Conservation (phyloP, 495 filamentous ascomycete species). For the Tuber microsphaerosporum region DNA sequence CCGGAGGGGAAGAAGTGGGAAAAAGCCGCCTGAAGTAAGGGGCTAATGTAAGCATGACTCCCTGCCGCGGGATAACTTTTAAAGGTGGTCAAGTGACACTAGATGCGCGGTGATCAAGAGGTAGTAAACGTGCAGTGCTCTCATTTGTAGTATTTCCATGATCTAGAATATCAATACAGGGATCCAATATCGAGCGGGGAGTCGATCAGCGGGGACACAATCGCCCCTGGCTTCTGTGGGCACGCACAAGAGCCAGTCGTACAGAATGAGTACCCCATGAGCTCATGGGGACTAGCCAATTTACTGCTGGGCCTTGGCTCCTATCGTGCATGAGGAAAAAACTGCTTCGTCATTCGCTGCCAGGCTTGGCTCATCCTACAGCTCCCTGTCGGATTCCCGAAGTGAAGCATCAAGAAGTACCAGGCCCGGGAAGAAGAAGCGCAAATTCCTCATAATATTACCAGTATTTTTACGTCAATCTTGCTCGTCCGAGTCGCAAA, state of each 20-base stretch:
- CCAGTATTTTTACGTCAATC: background rate
- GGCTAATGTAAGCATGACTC: background rate
- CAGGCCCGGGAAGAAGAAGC: background rate
- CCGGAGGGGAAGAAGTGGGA: background rate
- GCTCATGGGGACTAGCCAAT: background rate
- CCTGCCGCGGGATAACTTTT: background rate
- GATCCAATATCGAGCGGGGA: background rate
- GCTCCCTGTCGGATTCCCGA: background rate
- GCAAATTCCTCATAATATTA: background rate
- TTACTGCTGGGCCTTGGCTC: background rate
- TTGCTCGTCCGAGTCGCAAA: background rate
- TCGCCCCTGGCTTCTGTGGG: background rate
- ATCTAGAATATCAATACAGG: background rate
- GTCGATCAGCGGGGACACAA: background rate
- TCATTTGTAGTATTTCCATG: background rate
- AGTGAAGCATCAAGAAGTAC: background rate
- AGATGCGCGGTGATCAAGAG: background rate
- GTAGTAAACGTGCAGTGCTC: background rate
- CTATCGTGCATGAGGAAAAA: background rate
- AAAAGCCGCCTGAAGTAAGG: background rate
- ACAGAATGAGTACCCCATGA: background rate
- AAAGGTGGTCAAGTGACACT: background rate
- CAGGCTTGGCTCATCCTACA: background rate
- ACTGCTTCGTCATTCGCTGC: background rate
- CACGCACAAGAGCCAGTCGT: background rate